These are phyloP conservation scores for Entomortierella lignicola DNA, from an alignment of 192 early-diverging fungal genomes.

Conservation along the genomic window DNA sequence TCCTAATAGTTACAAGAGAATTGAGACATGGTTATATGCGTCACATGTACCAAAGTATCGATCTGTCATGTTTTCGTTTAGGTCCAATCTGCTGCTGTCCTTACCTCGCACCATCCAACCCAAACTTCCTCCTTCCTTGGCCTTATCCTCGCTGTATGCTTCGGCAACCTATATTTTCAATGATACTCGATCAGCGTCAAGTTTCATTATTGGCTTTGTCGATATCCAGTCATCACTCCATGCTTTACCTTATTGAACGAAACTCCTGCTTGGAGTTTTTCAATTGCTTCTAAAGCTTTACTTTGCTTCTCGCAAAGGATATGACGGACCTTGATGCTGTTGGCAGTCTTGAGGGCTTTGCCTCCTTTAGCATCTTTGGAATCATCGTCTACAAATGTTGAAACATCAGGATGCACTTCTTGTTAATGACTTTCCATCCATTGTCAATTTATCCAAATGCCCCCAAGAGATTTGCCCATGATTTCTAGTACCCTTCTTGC, in stretches of 20 bases:
- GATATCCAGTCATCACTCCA: too few relatives aligned
- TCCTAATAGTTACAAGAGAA: conserved; percentile 18
- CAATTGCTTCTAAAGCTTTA: conserved; percentile 77
- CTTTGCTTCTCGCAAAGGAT: conserved; percentile 89
- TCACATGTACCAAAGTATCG: too few relatives aligned
- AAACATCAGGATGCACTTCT: neutral
- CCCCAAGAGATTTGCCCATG: neutral
- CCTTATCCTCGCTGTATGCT: conserved; percentile 85
- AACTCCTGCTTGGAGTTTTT: conserved; percentile 61
- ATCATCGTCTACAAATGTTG: conserved; percentile 31
- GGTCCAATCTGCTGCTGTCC: neutral
- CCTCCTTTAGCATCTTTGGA: conserved; percentile 53
- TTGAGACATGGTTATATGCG: too few relatives aligned
- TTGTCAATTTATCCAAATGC: neutral
- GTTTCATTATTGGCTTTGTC: too few relatives aligned
- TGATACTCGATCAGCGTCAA: neutral
- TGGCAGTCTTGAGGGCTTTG: conserved; percentile 72
- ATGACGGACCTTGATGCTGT: conserved; percentile 75
- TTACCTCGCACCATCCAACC: conserved; percentile 81
- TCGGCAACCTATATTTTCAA: conserved; percentile 68
- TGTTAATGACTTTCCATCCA: neutral
- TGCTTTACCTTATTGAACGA: conserved; percentile 43
- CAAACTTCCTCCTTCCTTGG: conserved; percentile 80
- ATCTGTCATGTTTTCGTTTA: neutral
- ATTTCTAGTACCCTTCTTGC: conserved; percentile 27